Evolutionary conservation across 1,284 basidiomycete genomes (phyloP), one percentile per base, ranked within the genome.

Genomic region (Rhodotorula sp.): DNA sequence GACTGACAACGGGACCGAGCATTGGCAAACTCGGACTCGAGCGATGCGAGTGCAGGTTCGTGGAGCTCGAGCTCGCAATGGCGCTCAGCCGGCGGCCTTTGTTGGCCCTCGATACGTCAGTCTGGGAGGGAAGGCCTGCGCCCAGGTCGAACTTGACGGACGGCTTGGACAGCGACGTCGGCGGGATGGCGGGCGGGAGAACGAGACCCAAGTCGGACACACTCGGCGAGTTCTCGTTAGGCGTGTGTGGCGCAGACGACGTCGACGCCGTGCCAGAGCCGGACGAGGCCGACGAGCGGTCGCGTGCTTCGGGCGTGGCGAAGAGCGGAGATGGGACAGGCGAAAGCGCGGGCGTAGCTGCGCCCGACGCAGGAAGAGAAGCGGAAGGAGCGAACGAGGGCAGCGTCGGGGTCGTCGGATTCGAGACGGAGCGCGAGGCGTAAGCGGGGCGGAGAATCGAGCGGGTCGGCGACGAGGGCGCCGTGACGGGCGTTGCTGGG

Each of bases 281-380:
- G 19, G 68, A 70, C 7, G 74, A 75, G 0, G 71, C 72, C 19
- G 71, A 75, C 16, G 70, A 69, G 17, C 66, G 69, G 49, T 71
- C 62, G 63, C 53, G 52, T 17, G 42, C 54, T 5, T n/a, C 48
- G 23, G 45, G 41, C 14, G 41, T 13, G 21, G 34, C 23, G 42
- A 65, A 65, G 14, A 44, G 42, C 21, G 60, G 69, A 4, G 64
- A 66, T 19, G 59, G 42, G 7, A 41, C 46, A n/a, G 49, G 62
- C 13, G 54, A 64, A 13, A 34, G 61, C n/a, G 56, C 25, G n/a
- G 68, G 54, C 42, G 64, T 45, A 21, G 57, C 10, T 9, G 58
- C 49, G 41, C 19, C 50, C 44, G 59, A 44, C 13, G 67, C 14
- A n/a, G 52, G 23, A 41, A 17, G 50, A 10, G 9, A 46, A 46